phyloP scores from a whole-genome alignment of 139 green algal genomes.

The Chlamydomonas asymmetrica region DNA sequence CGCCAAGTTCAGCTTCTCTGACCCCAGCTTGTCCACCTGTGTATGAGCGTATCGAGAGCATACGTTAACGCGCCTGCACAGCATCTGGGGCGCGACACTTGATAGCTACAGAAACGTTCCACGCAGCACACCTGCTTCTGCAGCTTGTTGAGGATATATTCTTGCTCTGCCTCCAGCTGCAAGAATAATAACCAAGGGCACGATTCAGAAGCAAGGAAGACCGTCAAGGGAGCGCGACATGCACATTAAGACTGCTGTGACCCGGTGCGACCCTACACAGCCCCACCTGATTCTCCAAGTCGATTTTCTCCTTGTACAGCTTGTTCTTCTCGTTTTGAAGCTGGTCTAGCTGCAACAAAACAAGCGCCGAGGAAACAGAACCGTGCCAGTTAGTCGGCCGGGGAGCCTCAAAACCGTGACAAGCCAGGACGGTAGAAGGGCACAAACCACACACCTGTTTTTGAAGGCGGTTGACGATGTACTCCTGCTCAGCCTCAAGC shows the following conservation, averaged over 20 bases:
- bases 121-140: too few species aligned
- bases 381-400: background rate
- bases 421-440: too few species aligned
- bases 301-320: slow-evolving; percentile 45
- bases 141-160: slow-evolving; percentile 61
- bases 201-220: too few species aligned
- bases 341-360: background rate
- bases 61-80: too few species aligned
- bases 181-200: too few species aligned
- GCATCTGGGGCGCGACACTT: too few species aligned
- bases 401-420: background rate
- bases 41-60: too few species aligned
- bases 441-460: slow-evolving; percentile 76
- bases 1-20: slow-evolving; percentile 66
- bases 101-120: too few species aligned
- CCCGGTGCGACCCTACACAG: too few species aligned
- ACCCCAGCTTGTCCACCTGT: slow-evolving; percentile 47
- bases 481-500: slow-evolving; percentile 65
- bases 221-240: too few species aligned
- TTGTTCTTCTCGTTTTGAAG: slow-evolving; percentile 45
- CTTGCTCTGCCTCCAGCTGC: slow-evolving; percentile 50
- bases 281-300: slow-evolving; percentile 33
- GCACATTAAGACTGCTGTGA: too few species aligned
- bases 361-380: background rate
- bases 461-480: slow-evolving; percentile 84